These are phyloP conservation scores for Pichia insulana DNA, from an alignment of 805 yeast genomes.

Conservation along the genomic window DNA sequence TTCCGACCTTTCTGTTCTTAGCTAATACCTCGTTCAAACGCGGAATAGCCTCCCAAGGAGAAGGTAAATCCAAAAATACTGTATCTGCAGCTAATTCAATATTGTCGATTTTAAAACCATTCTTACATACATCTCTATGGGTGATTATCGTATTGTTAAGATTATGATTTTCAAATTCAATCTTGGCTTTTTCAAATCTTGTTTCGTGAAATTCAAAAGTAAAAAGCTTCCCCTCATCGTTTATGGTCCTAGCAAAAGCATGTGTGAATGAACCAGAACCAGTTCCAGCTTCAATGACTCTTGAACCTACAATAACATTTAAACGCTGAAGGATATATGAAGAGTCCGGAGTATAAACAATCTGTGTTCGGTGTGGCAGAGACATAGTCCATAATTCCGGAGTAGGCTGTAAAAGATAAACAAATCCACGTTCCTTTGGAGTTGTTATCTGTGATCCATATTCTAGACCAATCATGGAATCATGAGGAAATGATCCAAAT, in stretches of 20 bases:
- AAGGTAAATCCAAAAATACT: slow-evolving; percentile 85
- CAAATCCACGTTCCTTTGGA: slow-evolving; percentile 68
- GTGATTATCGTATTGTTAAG: slow-evolving; percentile 54
- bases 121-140: slow-evolving; percentile 86
- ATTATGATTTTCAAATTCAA: slow-evolving; percentile 70
- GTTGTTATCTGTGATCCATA: slow-evolving; percentile 81
- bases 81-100: slow-evolving; percentile 50
- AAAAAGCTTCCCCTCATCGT: slow-evolving; percentile 52
- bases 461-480: slow-evolving; percentile 66
- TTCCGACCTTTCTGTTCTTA: slow-evolving; percentile 43
- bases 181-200: slow-evolving; percentile 67
- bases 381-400: slow-evolving; percentile 97
- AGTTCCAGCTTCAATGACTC: slow-evolving; percentile 94
- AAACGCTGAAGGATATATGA: slow-evolving; percentile 82
- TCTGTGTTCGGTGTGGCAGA: slow-evolving; percentile 94
- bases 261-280: slow-evolving; percentile 96
- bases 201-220: slow-evolving; percentile 90
- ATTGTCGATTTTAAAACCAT: slow-evolving; percentile 61
- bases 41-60: slow-evolving; percentile 95
- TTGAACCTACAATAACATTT: slow-evolving; percentile 60
- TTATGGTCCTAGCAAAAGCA: slow-evolving; percentile 76
- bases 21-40: slow-evolving; percentile 55
- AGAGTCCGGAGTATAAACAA: slow-evolving; percentile 93
- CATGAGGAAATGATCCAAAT: slow-evolving; percentile 85
- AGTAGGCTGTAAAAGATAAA: slow-evolving; percentile 82